Conservation (phyloP, 106 monocot genomes). For the Ottelia alismoides region DNA sequence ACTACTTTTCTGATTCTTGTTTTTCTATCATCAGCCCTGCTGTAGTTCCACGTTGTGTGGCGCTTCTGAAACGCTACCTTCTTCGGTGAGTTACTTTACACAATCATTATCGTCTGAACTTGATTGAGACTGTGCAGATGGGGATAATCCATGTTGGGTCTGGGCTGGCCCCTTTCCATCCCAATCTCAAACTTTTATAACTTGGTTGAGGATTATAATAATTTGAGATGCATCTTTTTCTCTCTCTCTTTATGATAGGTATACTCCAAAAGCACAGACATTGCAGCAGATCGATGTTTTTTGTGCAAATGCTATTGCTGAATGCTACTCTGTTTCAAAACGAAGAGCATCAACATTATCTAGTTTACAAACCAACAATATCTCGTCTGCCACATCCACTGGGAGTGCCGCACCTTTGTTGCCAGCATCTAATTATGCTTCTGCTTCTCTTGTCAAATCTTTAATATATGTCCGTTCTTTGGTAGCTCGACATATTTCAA, state of each 20-base stretch:
- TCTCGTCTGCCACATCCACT: conserved; percentile 20
- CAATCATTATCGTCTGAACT: too few species aligned
- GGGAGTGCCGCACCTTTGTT: conserved; percentile 13
- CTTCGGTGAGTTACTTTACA: conserved; percentile 58
- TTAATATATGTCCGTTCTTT: conserved; percentile 86
- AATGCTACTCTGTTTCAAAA: conserved; percentile 43
- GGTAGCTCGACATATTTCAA: conserved; percentile 80
- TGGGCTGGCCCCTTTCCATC: too few species aligned
- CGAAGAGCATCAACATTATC: conserved; percentile 27
- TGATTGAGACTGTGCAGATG: too few species aligned
- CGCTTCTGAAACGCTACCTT: conserved; percentile 79
- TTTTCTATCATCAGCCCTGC: conserved; percentile 53
- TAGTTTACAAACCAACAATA: conserved; percentile 23
- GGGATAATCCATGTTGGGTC: too few species aligned
- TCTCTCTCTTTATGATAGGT: conserved; percentile 33
- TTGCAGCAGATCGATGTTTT: conserved; percentile 80
- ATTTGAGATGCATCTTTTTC: conserved; percentile 1
- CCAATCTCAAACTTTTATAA: too few species aligned
- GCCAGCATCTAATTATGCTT: conserved; percentile 48
- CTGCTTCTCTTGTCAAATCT: conserved; percentile 75
- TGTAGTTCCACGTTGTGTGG: conserved; percentile 78
- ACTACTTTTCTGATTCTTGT: too few species aligned
- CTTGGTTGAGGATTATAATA: too few species aligned
- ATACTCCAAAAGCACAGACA: conserved; percentile 69
- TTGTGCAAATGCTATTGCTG: conserved; percentile 56